Conservation (phyloP, 2,329 filamentous ascomycete genomes). For the Coniosporium tulheliwenetii region DNA sequence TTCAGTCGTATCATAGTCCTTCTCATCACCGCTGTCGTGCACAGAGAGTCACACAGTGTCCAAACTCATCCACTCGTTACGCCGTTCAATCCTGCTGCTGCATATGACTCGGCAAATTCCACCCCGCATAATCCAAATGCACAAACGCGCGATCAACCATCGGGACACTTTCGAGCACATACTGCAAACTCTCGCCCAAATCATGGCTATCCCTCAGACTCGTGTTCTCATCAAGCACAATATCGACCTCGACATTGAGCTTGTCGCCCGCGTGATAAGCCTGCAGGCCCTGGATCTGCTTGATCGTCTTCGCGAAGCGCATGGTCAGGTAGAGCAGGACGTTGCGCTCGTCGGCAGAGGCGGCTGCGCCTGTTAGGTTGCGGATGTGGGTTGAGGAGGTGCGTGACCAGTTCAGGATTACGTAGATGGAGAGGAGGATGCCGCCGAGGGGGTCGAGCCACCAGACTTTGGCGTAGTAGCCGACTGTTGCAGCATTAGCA, state of each 20-base stretch:
- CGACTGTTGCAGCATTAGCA: conserved; percentile 29
- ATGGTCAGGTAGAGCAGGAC: conserved; percentile 81
- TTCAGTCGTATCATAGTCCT: no score
- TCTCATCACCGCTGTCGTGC: neutral
- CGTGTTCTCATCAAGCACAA: conserved; percentile 64
- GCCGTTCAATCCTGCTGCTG: conserved; percentile 21
- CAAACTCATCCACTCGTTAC: neutral
- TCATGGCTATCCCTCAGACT: conserved; percentile 69
- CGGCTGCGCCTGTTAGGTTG: conserved; percentile 65
- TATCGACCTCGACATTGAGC: conserved; percentile 69
- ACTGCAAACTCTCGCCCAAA: conserved; percentile 61
- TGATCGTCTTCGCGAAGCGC: conserved; percentile 80
- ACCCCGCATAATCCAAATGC: conserved; percentile 34
- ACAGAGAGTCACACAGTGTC: neutral
- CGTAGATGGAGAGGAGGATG: conserved; percentile 59
- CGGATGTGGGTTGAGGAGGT: conserved; percentile 65
- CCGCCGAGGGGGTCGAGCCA: conserved; percentile 73
- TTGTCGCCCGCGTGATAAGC: conserved; percentile 79
- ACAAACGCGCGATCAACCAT: conserved; percentile 47
- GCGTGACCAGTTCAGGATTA: conserved; percentile 64
- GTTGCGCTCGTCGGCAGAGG: conserved; percentile 67
- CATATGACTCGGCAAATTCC: conserved; percentile 36
- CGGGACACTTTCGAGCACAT: conserved; percentile 71
- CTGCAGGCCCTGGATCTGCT: conserved; percentile 69
- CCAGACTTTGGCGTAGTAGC: conserved; percentile 63